A percentile compares a stretch with the other conserved stretches of the same genome.
These are phyloP conservation scores for Mortierella antarctica DNA, from an alignment of 192 early-diverging fungal species.

Conservation along the genomic window DNA sequence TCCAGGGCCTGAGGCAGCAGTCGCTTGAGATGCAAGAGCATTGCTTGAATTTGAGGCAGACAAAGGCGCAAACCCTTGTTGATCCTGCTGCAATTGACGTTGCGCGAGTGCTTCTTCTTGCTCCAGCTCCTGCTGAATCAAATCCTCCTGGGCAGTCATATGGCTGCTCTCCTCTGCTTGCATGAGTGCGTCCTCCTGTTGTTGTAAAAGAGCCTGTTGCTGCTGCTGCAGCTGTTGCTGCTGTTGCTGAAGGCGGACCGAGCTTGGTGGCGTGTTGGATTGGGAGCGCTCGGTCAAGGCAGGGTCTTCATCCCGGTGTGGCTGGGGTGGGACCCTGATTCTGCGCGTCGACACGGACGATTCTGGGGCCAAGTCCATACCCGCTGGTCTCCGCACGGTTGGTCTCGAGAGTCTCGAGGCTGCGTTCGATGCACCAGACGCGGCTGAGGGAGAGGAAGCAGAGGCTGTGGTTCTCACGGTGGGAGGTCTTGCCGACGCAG, in stretches of 20 bases:
- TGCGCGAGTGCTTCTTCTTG: slow-evolving; percentile 42
- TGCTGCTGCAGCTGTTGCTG: slow-evolving; percentile 16
- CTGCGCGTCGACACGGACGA: slow-evolving; percentile 19
- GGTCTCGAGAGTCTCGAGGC: slow-evolving; percentile 25
- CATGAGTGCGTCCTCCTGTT: slow-evolving; percentile 4
- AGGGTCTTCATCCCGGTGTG: slow-evolving; percentile 20
- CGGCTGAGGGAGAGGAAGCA: background rate
- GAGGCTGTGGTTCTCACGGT: background rate
- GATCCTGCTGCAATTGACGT: slow-evolving; percentile 19
- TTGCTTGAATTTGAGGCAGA: background rate
- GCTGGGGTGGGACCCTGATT: slow-evolving; percentile 18
- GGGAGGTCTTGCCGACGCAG: slow-evolving; percentile 7
- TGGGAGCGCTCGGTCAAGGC: slow-evolving; percentile 2
- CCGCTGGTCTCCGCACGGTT: slow-evolving; percentile 10
- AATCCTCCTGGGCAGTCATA: slow-evolving; percentile 32
- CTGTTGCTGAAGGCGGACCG: slow-evolving; percentile 20
- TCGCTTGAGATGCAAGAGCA: slow-evolving; percentile 6
- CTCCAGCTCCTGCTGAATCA: slow-evolving; percentile 36
- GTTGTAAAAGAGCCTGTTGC: slow-evolving; percentile 14
- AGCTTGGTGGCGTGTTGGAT: slow-evolving; percentile 8
- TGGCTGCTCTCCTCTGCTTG: slow-evolving; percentile 17
- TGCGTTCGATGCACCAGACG: slow-evolving; percentile 10
- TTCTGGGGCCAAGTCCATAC: slow-evolving; percentile 7
- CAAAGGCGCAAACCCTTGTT: slow-evolving; percentile 31
- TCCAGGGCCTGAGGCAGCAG: background rate